These are phyloP conservation scores for Tylopilus subfusipes DNA, from an alignment of 768 basidiomycete genomes.

Conservation along the genomic window DNA sequence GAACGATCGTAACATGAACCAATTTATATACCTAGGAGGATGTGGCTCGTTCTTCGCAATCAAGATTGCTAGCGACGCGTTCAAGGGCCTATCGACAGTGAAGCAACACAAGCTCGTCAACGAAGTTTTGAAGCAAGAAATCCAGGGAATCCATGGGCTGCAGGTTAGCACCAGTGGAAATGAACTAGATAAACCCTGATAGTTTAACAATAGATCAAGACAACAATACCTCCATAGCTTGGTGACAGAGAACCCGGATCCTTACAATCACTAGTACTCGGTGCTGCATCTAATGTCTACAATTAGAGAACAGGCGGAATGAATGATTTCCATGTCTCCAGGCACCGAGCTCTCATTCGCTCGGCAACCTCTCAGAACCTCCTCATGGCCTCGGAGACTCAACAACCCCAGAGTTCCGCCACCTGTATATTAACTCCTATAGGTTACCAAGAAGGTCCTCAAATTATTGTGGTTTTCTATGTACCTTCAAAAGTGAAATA, in stretches of 20 bases:
- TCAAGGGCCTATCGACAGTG: slow-evolving; percentile 81
- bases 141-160: slow-evolving; percentile 87
- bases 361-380: neutral
- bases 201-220: slow-evolving; percentile 38
- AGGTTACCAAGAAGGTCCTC: neutral
- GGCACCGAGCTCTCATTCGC: neutral
- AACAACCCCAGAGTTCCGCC: neutral
- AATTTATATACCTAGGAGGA: slow-evolving; percentile 56
- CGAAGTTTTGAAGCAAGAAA: slow-evolving; percentile 81
- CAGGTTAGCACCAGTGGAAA: slow-evolving; percentile 56
- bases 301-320: slow-evolving; percentile 6
- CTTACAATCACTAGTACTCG: neutral
- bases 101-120: slow-evolving; percentile 95
- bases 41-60: slow-evolving; percentile 98
- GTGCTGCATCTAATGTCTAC: slow-evolving; percentile 6
- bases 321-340: neutral
- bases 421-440: neutral
- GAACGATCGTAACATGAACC: neutral
- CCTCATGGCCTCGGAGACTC: neutral
- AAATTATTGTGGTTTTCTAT: slow-evolving; percentile 13
- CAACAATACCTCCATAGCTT: slow-evolving; percentile 30
- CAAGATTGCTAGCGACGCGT: slow-evolving; percentile 75
- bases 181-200: slow-evolving; percentile 2
- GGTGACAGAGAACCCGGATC: neutral
- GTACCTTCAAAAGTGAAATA: slow-evolving; percentile 54